phyloP scores from a whole-genome alignment of 2,329 filamentous ascomycete species.

The Helotiales sp. region DNA sequence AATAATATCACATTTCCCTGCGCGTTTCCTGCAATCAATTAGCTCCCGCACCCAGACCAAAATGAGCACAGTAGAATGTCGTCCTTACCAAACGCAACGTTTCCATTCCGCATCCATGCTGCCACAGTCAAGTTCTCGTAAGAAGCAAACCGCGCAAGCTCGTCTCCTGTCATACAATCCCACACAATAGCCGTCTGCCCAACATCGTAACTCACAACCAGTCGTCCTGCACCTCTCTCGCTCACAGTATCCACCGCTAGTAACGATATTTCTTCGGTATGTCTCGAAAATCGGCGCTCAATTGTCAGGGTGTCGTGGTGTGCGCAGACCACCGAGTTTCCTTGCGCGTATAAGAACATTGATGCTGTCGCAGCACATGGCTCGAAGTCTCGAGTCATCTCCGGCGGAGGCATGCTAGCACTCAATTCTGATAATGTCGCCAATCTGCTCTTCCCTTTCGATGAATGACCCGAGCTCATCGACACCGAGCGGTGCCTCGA shows the following conservation, averaged over 20 bases:
- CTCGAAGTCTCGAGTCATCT: constrained; percentile 68
- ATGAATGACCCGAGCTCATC: constrained; percentile 60
- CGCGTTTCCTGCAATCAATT: constrained; percentile 70
- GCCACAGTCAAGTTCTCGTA: constrained; percentile 87
- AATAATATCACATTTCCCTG: constrained; percentile 95
- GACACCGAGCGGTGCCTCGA: constrained; percentile 65
- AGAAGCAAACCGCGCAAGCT: constrained; percentile 89
- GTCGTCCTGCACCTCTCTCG: constrained; percentile 79
- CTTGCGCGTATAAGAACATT: constrained; percentile 87
- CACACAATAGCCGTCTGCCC: constrained; percentile 94
- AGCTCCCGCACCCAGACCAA: constrained; percentile 18
- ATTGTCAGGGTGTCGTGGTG: constrained; percentile 92
- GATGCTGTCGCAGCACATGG: constrained; percentile 90
- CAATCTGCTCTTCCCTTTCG: constrained; percentile 50
- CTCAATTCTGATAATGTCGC: constrained; percentile 57
- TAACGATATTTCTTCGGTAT: constrained; percentile 81
- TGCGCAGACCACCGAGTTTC: constrained; percentile 80
- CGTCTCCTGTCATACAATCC: constrained; percentile 91
- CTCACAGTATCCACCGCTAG: constrained; percentile 91
- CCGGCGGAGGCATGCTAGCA: constrained; percentile 51
- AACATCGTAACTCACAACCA: constrained; percentile 92
- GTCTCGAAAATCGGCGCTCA: constrained; percentile 82
- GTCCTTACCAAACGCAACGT: constrained; percentile 88
- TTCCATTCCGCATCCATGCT: constrained; percentile 95
- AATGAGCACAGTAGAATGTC: constrained; percentile 13